phyloP scores from a whole-genome alignment of 2,329 filamentous ascomycete genomes.

The Ascosphaera aggregata region DNA sequence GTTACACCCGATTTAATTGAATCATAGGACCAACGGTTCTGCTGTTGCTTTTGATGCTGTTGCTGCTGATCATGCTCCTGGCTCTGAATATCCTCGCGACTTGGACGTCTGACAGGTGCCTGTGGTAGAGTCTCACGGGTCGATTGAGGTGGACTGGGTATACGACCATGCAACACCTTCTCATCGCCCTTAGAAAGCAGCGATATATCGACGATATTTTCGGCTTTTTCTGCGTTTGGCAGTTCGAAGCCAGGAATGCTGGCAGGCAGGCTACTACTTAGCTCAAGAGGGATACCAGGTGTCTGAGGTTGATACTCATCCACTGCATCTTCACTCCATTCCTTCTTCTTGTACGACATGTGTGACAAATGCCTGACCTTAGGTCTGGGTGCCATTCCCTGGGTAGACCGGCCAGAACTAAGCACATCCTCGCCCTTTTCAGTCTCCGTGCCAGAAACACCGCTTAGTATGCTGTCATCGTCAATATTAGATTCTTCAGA shows the following conservation, averaged over 20 bases:
- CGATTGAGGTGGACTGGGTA: neutral
- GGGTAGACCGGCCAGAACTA: conserved; percentile 6
- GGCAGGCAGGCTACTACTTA: conserved; percentile 8
- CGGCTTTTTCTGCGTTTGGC: neutral
- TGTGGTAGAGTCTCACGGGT: conserved; percentile 7
- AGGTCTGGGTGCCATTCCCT: neutral
- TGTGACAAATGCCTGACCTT: neutral
- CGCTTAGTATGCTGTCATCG: neutral
- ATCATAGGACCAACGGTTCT: neutral
- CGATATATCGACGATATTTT: conserved; percentile 36
- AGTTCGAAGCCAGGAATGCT: neutral
- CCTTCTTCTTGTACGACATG: conserved; percentile 4
- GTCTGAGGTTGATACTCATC: conserved; percentile 6
- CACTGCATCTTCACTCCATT: conserved; percentile 4
- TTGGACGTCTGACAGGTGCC: neutral
- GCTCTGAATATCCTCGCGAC: neutral
- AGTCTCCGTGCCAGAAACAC: conserved; percentile 8
- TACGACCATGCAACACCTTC: conserved; percentile 27
- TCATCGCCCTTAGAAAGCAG: conserved; percentile 36
- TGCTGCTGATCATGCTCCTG: neutral
- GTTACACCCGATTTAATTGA: neutral
- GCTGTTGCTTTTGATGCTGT: neutral
- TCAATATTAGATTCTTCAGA: neutral
- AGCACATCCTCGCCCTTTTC: conserved; percentile 11
- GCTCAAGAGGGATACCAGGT: conserved; percentile 9